These are phyloP conservation scores for Phallus indusiatus DNA, from an alignment of 768 basidiomycete genomes.

Conservation along the genomic window DNA sequence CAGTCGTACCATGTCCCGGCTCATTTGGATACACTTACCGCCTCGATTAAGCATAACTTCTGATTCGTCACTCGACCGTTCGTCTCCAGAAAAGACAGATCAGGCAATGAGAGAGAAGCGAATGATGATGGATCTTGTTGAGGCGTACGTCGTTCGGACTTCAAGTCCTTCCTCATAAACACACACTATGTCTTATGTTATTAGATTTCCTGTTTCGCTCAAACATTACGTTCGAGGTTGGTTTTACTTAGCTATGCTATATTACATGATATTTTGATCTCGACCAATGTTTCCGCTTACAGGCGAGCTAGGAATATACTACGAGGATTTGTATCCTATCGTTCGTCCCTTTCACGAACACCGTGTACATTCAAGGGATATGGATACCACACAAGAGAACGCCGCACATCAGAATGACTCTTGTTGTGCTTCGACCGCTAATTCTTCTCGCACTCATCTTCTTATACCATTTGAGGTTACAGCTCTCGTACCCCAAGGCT, in stretches of 20 bases:
- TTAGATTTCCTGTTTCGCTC: conserved; percentile 43
- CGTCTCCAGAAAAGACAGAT: conserved; percentile 29
- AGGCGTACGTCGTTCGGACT: conserved; percentile 32
- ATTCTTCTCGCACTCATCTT: no score
- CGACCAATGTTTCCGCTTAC: background rate
- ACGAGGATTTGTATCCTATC: conserved; percentile 51
- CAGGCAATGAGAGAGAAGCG: conserved; percentile 54
- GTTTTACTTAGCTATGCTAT: no score
- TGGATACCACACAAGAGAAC: no score
- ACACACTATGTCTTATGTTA: background rate
- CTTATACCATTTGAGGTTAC: no score
- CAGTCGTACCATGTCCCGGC: conserved; percentile 36
- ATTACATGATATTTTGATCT: background rate
- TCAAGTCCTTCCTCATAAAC: background rate
- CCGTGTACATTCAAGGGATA: conserved; percentile 4
- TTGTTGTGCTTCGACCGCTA: no score
- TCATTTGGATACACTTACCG: conserved; percentile 58
- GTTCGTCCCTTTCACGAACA: conserved; percentile 44
- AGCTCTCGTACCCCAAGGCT: no score
- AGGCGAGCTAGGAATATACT: conserved; percentile 54
- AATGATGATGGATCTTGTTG: conserved; percentile 47
- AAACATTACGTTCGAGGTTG: conserved; percentile 55
- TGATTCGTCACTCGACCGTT: conserved; percentile 22
- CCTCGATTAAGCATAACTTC: conserved; percentile 37
- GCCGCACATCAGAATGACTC: no score